Evolutionary conservation across 768 basidiomycete genomes (phyloP).

Genomic region (Fomitopsis serialis): DNA sequence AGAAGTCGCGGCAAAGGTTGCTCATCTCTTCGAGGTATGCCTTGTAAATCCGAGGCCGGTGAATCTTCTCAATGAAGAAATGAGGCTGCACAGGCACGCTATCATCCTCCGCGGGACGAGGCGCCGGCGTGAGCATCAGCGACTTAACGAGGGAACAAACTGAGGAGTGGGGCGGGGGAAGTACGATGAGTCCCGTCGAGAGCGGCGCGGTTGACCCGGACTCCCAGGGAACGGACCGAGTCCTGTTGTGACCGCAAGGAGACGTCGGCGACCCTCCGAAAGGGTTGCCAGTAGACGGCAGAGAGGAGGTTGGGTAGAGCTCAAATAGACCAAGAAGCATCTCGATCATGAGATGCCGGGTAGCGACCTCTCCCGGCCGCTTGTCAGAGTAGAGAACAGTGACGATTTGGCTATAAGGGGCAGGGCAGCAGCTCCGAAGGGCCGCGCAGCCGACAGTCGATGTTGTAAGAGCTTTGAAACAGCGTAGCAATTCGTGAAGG

Average conservation of each 20-base stretch:
- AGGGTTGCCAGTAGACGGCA: constrained; percentile 44
- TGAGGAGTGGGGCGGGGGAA: constrained; percentile 69
- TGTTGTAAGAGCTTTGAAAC: constrained; percentile 90
- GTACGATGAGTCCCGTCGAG: constrained; percentile 49
- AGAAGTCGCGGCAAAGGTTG: constrained; percentile 90
- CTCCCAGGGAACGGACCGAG: constrained; percentile 53
- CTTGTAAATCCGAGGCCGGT: constrained; percentile 71
- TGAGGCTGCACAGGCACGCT: constrained; percentile 63
- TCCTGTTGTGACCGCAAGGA: constrained; percentile 19
- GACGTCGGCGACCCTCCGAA: constrained; percentile 12
- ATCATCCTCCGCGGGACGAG: constrained; percentile 58
- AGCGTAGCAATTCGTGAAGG: constrained; percentile 85
- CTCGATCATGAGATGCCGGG: constrained; percentile 87
- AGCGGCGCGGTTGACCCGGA: constrained; percentile 30
- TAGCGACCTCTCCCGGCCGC: constrained; percentile 91
- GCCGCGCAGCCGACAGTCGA: constrained; percentile 87
- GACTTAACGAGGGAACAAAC: constrained; percentile 72
- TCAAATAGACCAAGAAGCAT: constrained; percentile 85
- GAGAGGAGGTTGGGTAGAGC: constrained; percentile 69
- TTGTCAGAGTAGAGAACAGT: constrained; percentile 92
- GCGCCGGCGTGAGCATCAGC: constrained; percentile 68
- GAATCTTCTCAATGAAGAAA: constrained; percentile 73
- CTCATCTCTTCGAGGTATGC: constrained; percentile 78
- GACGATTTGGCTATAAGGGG: constrained; percentile 82
- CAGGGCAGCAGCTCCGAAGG: constrained; percentile 82